phyloP scores from a whole-genome alignment of 139 green algal genomes.

The Mesostigma viride region DNA sequence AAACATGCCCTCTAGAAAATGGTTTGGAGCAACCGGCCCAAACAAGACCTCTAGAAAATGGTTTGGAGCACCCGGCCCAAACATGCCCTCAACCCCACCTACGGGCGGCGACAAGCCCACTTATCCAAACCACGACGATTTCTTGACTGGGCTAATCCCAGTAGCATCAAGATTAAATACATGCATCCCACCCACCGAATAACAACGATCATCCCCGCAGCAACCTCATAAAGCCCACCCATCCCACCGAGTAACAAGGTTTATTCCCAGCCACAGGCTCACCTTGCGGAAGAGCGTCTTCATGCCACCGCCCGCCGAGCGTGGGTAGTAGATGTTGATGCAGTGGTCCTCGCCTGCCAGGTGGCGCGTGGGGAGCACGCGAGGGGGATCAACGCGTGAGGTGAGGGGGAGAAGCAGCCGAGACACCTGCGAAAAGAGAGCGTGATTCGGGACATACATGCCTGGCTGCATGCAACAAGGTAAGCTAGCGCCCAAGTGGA shows the following conservation, averaged over 20 bases:
- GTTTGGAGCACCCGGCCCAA: too few species aligned
- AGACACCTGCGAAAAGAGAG: neutral
- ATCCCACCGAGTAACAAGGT: neutral
- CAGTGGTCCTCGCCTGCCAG: conserved; percentile 89
- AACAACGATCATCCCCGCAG: too few species aligned
- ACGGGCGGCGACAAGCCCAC: too few species aligned
- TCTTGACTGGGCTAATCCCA: too few species aligned
- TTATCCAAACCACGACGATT: too few species aligned
- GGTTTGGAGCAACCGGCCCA: too few species aligned
- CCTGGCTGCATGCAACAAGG: neutral
- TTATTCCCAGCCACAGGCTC: neutral
- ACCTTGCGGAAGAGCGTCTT: conserved; percentile 93
- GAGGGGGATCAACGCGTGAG: neutral
- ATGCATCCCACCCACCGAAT: too few species aligned
- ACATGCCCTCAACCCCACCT: too few species aligned
- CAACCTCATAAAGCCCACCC: neutral
- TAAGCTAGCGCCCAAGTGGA: neutral
- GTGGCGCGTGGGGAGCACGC: too few species aligned
- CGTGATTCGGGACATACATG: neutral
- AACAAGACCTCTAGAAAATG: too few species aligned
- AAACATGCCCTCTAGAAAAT: too few species aligned
- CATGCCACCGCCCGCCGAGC: conserved; percentile 88
- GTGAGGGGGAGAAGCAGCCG: neutral
- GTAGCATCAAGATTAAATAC: too few species aligned
- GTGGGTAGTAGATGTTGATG: conserved; percentile 95